Conservation (phyloP, 1,284 basidiomycete genomes). For the Moesziomyces parantarcticus region DNA sequence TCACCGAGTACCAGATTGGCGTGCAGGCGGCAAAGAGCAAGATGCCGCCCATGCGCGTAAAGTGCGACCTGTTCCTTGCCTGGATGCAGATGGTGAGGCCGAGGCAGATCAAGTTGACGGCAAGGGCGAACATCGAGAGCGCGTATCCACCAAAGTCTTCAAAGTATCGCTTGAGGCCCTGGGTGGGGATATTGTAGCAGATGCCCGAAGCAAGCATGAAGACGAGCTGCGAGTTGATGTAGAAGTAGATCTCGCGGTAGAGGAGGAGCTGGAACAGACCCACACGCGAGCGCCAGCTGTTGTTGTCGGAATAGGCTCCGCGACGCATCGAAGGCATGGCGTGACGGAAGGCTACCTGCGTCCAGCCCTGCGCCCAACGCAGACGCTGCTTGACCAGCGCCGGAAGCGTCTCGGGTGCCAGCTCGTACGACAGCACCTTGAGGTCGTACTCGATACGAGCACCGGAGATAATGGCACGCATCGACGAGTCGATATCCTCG, state of each 20-base stretch:
- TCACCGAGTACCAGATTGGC: constrained; percentile 53
- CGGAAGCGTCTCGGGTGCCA: constrained; percentile 53
- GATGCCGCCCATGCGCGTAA: constrained; percentile 47
- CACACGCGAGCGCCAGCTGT: constrained; percentile 43
- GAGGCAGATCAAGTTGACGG: constrained; percentile 50
- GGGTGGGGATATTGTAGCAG: constrained; percentile 44
- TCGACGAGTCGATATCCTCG: constrained; percentile 60
- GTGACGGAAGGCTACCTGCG: constrained; percentile 59
- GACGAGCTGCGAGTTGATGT: constrained; percentile 54
- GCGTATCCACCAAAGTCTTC: constrained; percentile 49
- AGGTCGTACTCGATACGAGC: constrained; percentile 61
- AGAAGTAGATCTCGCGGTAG: constrained; percentile 59
- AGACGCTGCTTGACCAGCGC: constrained; percentile 59
- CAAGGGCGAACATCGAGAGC: constrained; percentile 49
- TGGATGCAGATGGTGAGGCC: constrained; percentile 48
- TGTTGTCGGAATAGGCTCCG: constrained; percentile 54
- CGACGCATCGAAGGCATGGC: constrained; percentile 46
- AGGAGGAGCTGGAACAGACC: constrained; percentile 58
- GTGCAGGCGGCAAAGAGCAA: constrained; percentile 45
- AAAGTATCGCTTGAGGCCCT: constrained; percentile 44
- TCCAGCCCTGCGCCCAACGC: constrained; percentile 63
- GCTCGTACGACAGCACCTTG: constrained; percentile 56
- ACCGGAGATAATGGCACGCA: constrained; percentile 61
- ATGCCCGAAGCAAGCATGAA: constrained; percentile 50
- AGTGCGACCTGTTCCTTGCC: constrained; percentile 50